Base-by-base conservation (phyloP, 805 yeast species). In the Scheffersomyces lignosus region DNA sequence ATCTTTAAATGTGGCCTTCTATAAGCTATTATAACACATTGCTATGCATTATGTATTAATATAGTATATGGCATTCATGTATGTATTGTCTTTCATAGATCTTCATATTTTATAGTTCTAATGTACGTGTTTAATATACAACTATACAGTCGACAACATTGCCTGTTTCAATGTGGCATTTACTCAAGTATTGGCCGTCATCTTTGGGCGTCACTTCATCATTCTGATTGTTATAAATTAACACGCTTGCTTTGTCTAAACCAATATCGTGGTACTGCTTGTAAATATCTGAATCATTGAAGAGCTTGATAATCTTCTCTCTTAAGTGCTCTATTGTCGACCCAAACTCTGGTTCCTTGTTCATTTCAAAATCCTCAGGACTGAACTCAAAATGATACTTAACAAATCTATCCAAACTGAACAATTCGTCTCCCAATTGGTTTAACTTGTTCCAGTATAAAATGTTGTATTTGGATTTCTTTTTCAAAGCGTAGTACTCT, bases 361-460 rank as follows among this genome's bases (percentile, higher is more conserved):
- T 75, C 47, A 61, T 56, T 42, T 78, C 79, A 53, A 78, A 86
- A 49, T 87, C 95, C 48, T 83, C 90, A 0, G 95, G 93, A 20
- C 86, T 78, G 58, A 87, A 87, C 54, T 86, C 95, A 47, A 84
- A 71, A 56, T 84, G 85, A 54, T 81, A 86, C 17, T 65, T 66
- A 22, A 83, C 52, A 36, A 37, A 58, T 22, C 45, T 34, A n/a
- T 48, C 38, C 34, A 50, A 35, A 8, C 45, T 41, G 38, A 62
- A 60, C 4, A 56, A 34, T 3, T 41, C 39, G 13, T 34, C 22
- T 12, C 53, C 48, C 15, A 45, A 15, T 14, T 49, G 36, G 15
- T 49, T 43, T 29, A 53, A 36, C 18, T 35, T 44, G 32, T 43
- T 52, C 58, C 56, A 56, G 33, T 43, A 47, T 37, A 48, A 43